A percentile compares a stretch with the other conserved stretches of the same genome.
Conservation (phyloP, 2,329 filamentous ascomycete genomes). For the Microsporum audouinii region DNA sequence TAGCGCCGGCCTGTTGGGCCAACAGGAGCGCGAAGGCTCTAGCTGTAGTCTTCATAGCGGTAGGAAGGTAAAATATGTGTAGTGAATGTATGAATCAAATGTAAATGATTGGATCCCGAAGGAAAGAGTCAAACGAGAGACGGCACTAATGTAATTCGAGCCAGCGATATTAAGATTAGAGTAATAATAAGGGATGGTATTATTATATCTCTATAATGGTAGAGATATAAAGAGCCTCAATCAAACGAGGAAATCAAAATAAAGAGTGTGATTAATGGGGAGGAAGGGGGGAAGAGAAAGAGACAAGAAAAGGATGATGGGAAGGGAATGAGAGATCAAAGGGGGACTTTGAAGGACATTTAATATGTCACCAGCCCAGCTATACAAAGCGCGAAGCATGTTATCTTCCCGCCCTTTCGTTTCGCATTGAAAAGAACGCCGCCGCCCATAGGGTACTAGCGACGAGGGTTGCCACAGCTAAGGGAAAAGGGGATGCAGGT, state of each 20-base stretch:
- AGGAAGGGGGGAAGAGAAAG: not conserved
- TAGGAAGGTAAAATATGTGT: not conserved
- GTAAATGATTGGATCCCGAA: not conserved
- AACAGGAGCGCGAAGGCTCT: conserved; percentile 15
- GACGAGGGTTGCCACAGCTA: not conserved
- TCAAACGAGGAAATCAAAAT: not conserved
- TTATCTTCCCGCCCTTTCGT: not conserved
- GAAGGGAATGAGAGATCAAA: not conserved
- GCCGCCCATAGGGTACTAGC: not conserved
- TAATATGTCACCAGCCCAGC: not conserved
- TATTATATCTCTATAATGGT: not conserved
- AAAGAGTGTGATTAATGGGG: not conserved
- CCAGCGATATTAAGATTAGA: conserved; percentile 12
- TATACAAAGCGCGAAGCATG: not conserved
- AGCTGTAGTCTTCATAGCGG: conserved; percentile 17
- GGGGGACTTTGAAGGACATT: not conserved
- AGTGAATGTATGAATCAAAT: not conserved
- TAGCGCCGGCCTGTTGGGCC: conserved; percentile 20
- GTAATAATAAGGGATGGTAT: not conserved
- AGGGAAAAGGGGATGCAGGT: not conserved
- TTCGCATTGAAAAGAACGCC: not conserved
- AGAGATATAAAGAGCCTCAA: not conserved
- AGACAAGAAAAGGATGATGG: conserved; percentile 1
- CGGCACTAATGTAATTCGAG: conserved; percentile 11
- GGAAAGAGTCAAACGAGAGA: not conserved